These are phyloP conservation scores for Poa annua DNA, from an alignment of 176 grass and related monocot species.

Conservation along the genomic window DNA sequence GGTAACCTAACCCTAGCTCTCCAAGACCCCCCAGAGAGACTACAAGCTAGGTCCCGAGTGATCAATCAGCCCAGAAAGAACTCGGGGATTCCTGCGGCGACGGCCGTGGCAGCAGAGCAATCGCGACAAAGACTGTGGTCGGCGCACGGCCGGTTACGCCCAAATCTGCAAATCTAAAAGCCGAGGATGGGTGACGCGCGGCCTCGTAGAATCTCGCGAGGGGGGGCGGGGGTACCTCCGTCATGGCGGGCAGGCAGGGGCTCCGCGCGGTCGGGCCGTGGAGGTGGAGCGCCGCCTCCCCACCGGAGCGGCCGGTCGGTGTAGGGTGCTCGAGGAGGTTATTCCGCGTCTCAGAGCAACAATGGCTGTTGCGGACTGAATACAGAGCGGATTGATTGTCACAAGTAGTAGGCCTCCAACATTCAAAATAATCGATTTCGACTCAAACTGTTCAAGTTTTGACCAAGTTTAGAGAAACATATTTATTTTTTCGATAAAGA, in stretches of 20 bases:
- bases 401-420: no score
- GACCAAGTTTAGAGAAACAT: no score
- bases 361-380: no score
- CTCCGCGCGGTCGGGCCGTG: not conserved
- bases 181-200: not conserved
- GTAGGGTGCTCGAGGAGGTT: no score
- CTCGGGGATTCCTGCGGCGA: no score
- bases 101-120: not conserved
- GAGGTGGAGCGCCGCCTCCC: slow-evolving; percentile 5
- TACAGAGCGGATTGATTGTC: no score
- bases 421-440: no score
- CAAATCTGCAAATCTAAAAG: not conserved
- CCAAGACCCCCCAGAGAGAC: not conserved
- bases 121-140: not conserved
- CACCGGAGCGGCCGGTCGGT: slow-evolving; percentile 26
- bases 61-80: not conserved
- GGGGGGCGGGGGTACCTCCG: slow-evolving; percentile 39
- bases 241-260: slow-evolving; percentile 38
- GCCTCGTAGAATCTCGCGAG: not conserved
- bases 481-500: no score
- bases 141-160: not conserved
- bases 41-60: not conserved
- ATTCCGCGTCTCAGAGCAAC: no score
- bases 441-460: no score
- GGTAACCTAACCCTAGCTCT: slow-evolving; percentile 42